phyloP scores from a whole-genome alignment of 106 monocot species.

The Chionographis japonica region DNA sequence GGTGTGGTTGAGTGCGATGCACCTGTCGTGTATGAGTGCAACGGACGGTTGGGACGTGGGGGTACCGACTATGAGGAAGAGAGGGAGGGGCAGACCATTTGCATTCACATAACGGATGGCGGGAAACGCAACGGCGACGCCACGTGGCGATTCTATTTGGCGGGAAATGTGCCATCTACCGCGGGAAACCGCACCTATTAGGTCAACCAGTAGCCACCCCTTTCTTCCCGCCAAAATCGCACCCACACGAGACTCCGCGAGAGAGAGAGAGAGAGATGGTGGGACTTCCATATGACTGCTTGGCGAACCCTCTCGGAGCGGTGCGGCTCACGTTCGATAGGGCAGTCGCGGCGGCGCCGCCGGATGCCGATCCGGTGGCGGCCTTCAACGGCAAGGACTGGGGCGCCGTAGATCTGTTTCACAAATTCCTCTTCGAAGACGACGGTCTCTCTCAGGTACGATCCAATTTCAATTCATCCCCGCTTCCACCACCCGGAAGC shows the following conservation, averaged over 20 bases:
- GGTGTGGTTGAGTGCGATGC: no score
- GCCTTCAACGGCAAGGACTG: constrained; percentile 79
- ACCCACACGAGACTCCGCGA: background rate
- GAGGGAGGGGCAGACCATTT: no score
- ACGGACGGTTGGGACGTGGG: no score
- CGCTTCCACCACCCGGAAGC: background rate
- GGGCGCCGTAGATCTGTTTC: constrained; percentile 79
- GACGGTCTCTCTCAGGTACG: constrained; percentile 60
- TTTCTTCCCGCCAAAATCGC: background rate
- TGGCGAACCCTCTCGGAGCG: constrained; percentile 77
- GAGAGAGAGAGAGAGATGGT: constrained; percentile 45
- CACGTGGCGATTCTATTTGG: background rate
- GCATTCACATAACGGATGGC: no score
- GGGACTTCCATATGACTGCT: constrained; percentile 61
- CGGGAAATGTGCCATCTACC: constrained; percentile 9
- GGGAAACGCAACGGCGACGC: no score
- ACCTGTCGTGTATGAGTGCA: no score
- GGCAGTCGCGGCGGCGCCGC: constrained; percentile 32
- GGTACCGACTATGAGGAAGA: no score
- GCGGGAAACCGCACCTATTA: constrained; percentile 13
- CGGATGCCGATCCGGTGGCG: constrained; percentile 41
- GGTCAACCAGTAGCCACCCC: background rate
- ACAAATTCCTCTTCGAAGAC: constrained; percentile 64
- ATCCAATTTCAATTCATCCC: background rate
- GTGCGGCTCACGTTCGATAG: constrained; percentile 82